phyloP scores from a whole-genome alignment of 2,329 filamentous ascomycete species.

The Rutstroemia sydowiana region DNA sequence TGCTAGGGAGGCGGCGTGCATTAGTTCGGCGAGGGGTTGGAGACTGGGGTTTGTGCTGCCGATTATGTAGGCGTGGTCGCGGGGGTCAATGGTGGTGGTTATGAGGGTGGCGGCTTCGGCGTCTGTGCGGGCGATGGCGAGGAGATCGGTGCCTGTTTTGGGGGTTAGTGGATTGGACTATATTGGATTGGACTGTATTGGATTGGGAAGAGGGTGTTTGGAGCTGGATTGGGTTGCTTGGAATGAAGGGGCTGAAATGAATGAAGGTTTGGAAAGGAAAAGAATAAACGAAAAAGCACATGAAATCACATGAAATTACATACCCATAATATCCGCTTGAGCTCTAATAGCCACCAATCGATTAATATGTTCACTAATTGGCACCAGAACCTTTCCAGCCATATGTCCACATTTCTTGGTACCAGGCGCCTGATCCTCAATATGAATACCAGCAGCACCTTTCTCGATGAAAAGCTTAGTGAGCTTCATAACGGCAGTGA shows the following conservation, averaged over 20 bases:
- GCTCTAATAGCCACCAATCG: conserved; percentile 92
- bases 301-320: too few species aligned
- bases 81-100: conserved; percentile 89
- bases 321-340: conserved; percentile 97
- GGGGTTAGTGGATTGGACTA: not conserved
- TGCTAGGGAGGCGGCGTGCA: conserved; percentile 73
- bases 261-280: too few species aligned
- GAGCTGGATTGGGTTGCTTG: not conserved
- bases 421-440: conserved; percentile 95
- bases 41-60: conserved; percentile 81
- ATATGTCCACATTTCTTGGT: conserved; percentile 99
- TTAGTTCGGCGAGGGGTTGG: conserved; percentile 81
- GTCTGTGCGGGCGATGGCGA: conserved; percentile 90
- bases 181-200: too few species aligned
- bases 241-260: not conserved
- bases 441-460: conserved; percentile 94
- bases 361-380: conserved; percentile 97
- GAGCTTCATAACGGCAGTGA: conserved; percentile 99
- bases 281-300: not conserved
- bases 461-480: conserved; percentile 97
- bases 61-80: conserved; percentile 90
- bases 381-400: conserved; percentile 96
- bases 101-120: conserved; percentile 97
- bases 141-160: conserved; percentile 62
- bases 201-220: too few species aligned